A percentile compares a stretch with the other conserved stretches of the same genome.
phyloP scores from a whole-genome alignment of 768 basidiomycete genomes.

The Boletus subcaerulescens region DNA sequence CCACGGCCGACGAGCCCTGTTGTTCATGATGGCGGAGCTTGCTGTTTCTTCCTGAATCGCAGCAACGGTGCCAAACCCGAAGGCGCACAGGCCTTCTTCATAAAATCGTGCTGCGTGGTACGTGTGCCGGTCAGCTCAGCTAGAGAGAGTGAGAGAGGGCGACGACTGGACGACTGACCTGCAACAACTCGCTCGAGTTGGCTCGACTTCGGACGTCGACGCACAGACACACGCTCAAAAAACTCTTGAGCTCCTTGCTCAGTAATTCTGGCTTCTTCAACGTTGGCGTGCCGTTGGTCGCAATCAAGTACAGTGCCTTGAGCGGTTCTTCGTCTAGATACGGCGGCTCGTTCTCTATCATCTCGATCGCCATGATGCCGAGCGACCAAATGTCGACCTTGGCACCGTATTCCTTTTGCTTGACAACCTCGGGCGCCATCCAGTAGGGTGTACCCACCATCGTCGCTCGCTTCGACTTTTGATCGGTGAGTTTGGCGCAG shows the following conservation, averaged over 20 bases:
- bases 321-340: constrained; percentile 94
- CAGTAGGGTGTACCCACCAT: constrained; percentile 98
- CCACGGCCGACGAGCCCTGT: too few relatives aligned
- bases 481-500: constrained; percentile 93
- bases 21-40: constrained; percentile 34
- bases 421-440: constrained; percentile 99
- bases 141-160: background rate
- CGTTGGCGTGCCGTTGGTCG: constrained; percentile 97
- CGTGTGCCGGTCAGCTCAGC: background rate
- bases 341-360: constrained; percentile 97
- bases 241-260: constrained; percentile 90
- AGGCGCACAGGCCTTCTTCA: constrained; percentile 82
- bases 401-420: constrained; percentile 94
- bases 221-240: constrained; percentile 96
- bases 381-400: constrained; percentile 98
- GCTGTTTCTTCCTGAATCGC: constrained; percentile 71
- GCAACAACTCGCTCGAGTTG: constrained; percentile 80
- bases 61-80: constrained; percentile 84
- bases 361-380: constrained; percentile 98
- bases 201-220: constrained; percentile 95
- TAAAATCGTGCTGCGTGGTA: constrained; percentile 83
- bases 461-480: constrained; percentile 96
- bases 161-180: constrained; percentile 47
- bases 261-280: constrained; percentile 93
- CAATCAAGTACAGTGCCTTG: constrained; percentile 92